Base-by-base conservation (phyloP, 306 rosid genomes). In the Dryas drummondii region DNA sequence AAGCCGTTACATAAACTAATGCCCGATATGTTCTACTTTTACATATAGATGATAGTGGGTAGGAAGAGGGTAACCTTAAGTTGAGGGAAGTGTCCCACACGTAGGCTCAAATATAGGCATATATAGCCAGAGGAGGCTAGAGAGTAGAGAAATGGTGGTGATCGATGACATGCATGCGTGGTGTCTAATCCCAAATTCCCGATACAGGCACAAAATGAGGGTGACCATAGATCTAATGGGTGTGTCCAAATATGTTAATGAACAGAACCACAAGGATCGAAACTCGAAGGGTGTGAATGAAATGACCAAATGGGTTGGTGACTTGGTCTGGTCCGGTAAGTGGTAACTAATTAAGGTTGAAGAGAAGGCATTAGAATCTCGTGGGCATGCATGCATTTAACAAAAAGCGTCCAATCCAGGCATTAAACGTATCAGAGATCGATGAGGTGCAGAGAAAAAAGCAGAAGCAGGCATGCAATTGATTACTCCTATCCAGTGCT, bases 211-310 rank as follows among this genome's bases (percentile, higher is more conserved):
- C 45, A 74, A 87, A 81, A 63, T n/a, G 68, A 55, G 61, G 68
- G 70, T 49, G 75, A 70, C 81, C 59, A 83, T 66, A 46, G 77
- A 67, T 75, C 77, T 75, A 84, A 81, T 87, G 94, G 83, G 78
- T 84, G 85, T 83, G 74, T 69, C 83, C 87, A 84, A 86, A 87
- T 84, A 80, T 77, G 97, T 73, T 45, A 91, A 89, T 26, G 81
- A 81, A 83, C 84, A 68, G 59, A 84, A 82, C 94, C 79, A 87
- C 50, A 72, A 67, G 40, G 40, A 50, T 48, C 57, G 15, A 55
- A 45, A 77, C 73, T 32, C 2, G 37, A 32, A 32, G 37, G 37
- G 37, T 32, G 37, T 32, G 37, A 32, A 32, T 32, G 37, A 32
- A 32, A 32, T 32, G 37, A 2, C 2, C 37, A 32, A 32, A 32